Conservation (phyloP, 2,329 filamentous ascomycete species). For the Fusarium heterosporum region DNA sequence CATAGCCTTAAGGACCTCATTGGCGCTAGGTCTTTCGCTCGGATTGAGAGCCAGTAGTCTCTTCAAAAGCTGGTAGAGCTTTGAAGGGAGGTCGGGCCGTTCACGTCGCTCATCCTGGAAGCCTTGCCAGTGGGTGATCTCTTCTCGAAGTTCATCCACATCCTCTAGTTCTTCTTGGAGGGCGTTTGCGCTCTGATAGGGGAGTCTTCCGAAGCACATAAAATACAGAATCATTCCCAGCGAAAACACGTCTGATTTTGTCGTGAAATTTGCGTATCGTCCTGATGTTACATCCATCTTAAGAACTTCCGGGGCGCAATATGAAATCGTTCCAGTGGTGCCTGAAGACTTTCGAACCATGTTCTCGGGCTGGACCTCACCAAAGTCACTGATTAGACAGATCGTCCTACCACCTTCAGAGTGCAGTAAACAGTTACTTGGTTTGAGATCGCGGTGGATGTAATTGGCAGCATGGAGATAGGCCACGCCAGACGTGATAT, state of each 20-base stretch:
- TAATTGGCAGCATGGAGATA: constrained; percentile 93
- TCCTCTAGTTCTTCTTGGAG: constrained; percentile 94
- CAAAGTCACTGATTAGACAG: constrained; percentile 97
- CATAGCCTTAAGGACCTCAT: constrained; percentile 84
- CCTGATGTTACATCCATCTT: constrained; percentile 73
- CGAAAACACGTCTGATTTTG: constrained; percentile 98
- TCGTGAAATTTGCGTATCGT: constrained; percentile 90
- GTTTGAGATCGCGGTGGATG: constrained; percentile 95
- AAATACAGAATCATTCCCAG: constrained; percentile 99
- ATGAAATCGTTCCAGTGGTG: constrained; percentile 95
- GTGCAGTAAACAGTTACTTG: constrained; percentile 93
- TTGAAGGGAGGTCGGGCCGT: constrained; percentile 84
- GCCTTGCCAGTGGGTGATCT: constrained; percentile 89
- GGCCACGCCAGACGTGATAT: constrained; percentile 91
- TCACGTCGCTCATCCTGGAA: constrained; percentile 82
- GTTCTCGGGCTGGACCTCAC: constrained; percentile 91
- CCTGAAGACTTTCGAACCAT: constrained; percentile 88
- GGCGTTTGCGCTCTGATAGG: constrained; percentile 85
- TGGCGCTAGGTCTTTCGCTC: constrained; percentile 81
- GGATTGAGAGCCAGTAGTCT: constrained; percentile 83
- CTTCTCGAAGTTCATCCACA: constrained; percentile 82
- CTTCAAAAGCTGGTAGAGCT: constrained; percentile 87
- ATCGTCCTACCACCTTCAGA: constrained; percentile 75
- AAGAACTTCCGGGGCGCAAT: constrained; percentile 95
- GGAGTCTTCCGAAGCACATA: constrained; percentile 91